Evolutionary conservation across 2,329 filamentous ascomycete species (phyloP), one percentile per base, ranked within the genome.

Genomic region (Coniella lustricola): DNA sequence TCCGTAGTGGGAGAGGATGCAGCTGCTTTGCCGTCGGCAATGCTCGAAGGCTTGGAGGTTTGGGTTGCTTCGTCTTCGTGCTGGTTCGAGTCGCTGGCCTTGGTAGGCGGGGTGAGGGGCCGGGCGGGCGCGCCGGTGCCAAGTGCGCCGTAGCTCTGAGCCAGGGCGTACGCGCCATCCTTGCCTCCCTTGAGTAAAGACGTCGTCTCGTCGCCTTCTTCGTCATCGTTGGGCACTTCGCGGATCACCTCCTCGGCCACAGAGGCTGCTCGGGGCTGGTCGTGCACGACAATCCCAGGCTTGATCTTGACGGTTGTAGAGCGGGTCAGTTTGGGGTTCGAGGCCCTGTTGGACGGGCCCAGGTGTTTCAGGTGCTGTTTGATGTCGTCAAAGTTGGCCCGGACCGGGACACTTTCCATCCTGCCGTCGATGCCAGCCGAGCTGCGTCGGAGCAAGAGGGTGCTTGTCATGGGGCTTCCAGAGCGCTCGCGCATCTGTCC

Each of bases 271-370:
- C 53, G 59, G 21, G 56, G 44, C 35, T 55, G 33, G 22, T 49
- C 35, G 44, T 49, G 49, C 48, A 52, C 31, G 39, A 58, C 42
- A 46, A 52, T 53, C 7, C 65, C 72, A 22, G 70, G 68, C 66
- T 86, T 86, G 56, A 85, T 82, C 63, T 85, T 85, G 56, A 86
- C 81, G 1, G 81, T 76, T 16, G 79, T 76, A 16, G 76, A 77
- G 16, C 74, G 73, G 1, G 81, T 83, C 49, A 73, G 74, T 61
- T 77, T 80, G 2, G 82, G 82, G 48, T 82, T 80, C 14, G 76
- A 75, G 5, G 82, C 82, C 17, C 77, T 75, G 59, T 85, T 86
- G 1, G 81, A 84, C 0, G 82, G 82, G 1, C 82, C 82, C 0
- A 85, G 75, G 53, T 80, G 75, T 55, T 80, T 82, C 38, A 85